A percentile compares a stretch with the other conserved stretches of the same genome.
Conservation (phyloP, 257 asterid species). For the Primulina eburnea region DNA sequence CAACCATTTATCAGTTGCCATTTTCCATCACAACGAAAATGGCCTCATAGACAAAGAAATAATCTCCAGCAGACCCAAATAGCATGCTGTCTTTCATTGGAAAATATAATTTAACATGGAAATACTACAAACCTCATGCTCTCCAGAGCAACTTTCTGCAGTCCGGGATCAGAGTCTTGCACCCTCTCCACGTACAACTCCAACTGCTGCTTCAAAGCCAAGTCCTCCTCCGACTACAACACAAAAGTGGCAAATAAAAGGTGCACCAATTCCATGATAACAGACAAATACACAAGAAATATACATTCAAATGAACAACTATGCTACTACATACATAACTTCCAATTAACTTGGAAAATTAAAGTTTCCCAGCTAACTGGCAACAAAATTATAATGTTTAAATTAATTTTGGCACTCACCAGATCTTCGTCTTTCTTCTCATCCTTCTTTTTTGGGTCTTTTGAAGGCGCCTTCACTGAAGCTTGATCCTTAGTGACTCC, state of each 20-base stretch:
- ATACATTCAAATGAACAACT: not conserved
- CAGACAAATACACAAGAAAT: not conserved
- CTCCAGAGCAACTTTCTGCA: constrained; percentile 87
- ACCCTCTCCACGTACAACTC: constrained; percentile 91
- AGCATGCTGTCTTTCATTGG: not conserved
- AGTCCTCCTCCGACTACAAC: constrained; percentile 84
- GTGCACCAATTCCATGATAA: constrained; percentile 11
- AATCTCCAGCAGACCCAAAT: not conserved
- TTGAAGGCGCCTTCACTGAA: constrained; percentile 52
- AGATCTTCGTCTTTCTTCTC: constrained; percentile 97
- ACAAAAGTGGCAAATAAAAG: constrained; percentile 15
- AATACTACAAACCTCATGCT: constrained; percentile 67
- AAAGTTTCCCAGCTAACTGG: constrained; percentile 2
- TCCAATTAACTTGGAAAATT: not conserved
- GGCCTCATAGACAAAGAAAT: not conserved
- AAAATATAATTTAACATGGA: not conserved
- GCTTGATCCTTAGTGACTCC: constrained; percentile 58
- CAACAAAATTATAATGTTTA: not conserved
- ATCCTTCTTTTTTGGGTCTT: constrained; percentile 87
- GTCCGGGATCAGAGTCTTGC: constrained; percentile 77
- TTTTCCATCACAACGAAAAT: not conserved
- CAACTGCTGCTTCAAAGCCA: constrained; percentile 86
- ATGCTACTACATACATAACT: not conserved
- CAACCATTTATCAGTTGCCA: not conserved
- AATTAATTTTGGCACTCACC: constrained; percentile 41